phyloP scores from a whole-genome alignment of 768 basidiomycete genomes.

The Phaffia australis region DNA sequence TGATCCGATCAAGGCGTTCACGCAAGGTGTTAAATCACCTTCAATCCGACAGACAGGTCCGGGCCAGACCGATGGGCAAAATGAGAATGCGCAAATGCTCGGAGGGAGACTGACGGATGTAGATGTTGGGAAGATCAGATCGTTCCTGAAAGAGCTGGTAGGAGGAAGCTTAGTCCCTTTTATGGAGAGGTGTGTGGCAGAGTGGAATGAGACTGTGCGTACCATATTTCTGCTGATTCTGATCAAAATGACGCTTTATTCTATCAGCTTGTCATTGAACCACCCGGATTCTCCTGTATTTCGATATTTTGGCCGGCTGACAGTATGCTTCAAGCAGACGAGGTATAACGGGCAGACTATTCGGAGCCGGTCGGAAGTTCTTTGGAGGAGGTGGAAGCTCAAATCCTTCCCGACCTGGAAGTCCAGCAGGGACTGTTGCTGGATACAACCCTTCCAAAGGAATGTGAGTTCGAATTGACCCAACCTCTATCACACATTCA shows the following conservation, averaged over 20 bases:
- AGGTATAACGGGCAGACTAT: conserved; percentile 40
- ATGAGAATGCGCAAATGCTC: not conserved
- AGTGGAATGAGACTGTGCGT: conserved; percentile 80
- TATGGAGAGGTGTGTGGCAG: conserved; percentile 89
- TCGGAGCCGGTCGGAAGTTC: conserved; percentile 40
- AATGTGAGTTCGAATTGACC: conserved; percentile 33
- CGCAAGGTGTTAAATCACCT: not conserved
- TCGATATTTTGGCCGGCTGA: not conserved
- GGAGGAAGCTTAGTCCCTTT: conserved; percentile 83
- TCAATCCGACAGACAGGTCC: not conserved
- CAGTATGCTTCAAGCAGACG: conserved; percentile 27
- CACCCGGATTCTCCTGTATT: conserved; percentile 28
- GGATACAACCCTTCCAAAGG: conserved; percentile 38
- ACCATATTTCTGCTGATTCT: conserved; percentile 50
- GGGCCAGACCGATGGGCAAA: not conserved
- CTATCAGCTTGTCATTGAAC: conserved; percentile 38
- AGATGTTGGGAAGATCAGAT: conserved; percentile 63
- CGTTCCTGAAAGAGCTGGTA: conserved; percentile 76
- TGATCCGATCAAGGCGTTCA: conserved; percentile 2
- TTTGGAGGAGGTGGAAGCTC: conserved; percentile 32
- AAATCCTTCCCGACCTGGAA: conserved; percentile 30
- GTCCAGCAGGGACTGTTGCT: conserved; percentile 29
- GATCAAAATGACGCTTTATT: conserved; percentile 69
- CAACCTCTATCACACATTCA: not conserved
- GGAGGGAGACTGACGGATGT: conserved; percentile 46